Conservation (phyloP, 2,329 filamentous ascomycete species). For the Scleromitrula shiraiana region DNA sequence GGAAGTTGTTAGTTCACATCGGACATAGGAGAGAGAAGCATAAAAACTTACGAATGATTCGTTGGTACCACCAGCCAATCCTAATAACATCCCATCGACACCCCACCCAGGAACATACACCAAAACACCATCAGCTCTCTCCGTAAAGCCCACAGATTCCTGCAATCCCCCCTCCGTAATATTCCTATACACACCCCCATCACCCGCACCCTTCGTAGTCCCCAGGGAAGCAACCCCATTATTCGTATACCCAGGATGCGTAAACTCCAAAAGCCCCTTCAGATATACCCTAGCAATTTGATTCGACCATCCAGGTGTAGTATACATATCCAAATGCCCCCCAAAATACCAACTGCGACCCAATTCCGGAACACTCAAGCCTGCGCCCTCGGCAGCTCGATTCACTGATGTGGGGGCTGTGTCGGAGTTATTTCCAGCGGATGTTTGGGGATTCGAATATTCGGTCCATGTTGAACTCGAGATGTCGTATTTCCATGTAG, state of each 20-base stretch:
- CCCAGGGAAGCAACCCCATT: slow-evolving; percentile 49
- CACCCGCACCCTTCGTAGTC: slow-evolving; percentile 46
- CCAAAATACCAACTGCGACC: slow-evolving; percentile 74
- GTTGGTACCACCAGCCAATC: slow-evolving; percentile 64
- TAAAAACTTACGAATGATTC: slow-evolving; percentile 50
- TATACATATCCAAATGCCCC: slow-evolving; percentile 51
- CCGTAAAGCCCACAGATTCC: slow-evolving; percentile 56
- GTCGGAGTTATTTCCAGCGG: slow-evolving; percentile 54
- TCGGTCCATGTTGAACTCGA: slow-evolving; percentile 52
- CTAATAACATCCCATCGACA: slow-evolving; percentile 60
- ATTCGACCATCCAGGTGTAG: slow-evolving; percentile 56
- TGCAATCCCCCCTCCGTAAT: slow-evolving; percentile 66
- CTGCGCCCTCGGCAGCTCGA: slow-evolving; percentile 65
- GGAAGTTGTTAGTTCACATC: slow-evolving; percentile 10
- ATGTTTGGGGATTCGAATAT: slow-evolving; percentile 52
- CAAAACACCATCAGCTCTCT: slow-evolving; percentile 65
- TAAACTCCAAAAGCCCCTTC: slow-evolving; percentile 68
- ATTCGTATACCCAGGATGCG: slow-evolving; percentile 62
- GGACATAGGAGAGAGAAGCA: not conserved
- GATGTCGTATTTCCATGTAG: slow-evolving; percentile 65
- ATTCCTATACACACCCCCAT: slow-evolving; percentile 60
- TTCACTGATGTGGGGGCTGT: slow-evolving; percentile 49
- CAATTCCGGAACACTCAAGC: slow-evolving; percentile 59
- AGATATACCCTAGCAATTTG: slow-evolving; percentile 58
- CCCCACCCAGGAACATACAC: slow-evolving; percentile 71